phyloP scores from a whole-genome alignment of 2,329 filamentous ascomycete genomes.

The Shiraia bambusicola region DNA sequence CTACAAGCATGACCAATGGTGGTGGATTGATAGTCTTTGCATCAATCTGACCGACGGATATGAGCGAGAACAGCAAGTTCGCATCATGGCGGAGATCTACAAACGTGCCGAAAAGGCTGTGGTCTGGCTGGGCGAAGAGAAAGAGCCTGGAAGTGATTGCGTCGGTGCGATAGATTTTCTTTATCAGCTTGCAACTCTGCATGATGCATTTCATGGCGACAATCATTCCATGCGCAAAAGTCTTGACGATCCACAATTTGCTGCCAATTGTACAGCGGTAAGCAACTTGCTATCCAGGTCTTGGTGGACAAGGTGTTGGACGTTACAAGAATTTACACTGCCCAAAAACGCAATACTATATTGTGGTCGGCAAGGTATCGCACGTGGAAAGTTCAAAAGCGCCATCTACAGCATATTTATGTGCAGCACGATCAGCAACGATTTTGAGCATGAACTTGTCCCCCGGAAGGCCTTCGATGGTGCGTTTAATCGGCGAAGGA shows the following conservation, averaged over 20 bases:
- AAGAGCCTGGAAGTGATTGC: slow-evolving; percentile 23
- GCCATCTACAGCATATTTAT: slow-evolving; percentile 36
- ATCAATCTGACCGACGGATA: slow-evolving; percentile 30
- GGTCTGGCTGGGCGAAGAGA: slow-evolving; percentile 30
- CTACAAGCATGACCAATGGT: slow-evolving; percentile 28
- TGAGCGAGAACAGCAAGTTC: slow-evolving; percentile 32
- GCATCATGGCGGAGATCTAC: slow-evolving; percentile 39
- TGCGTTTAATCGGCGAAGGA: slow-evolving; percentile 32
- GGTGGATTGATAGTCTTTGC: slow-evolving; percentile 37
- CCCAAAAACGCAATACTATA: slow-evolving; percentile 30
- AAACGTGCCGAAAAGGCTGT: slow-evolving; percentile 20
- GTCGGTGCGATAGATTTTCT: slow-evolving; percentile 28
- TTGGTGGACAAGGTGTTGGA: slow-evolving; percentile 36
- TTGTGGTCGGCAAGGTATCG: slow-evolving; percentile 25
- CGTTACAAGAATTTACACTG: slow-evolving; percentile 35
- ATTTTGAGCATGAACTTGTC: slow-evolving; percentile 27
- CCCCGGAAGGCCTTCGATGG: slow-evolving; percentile 28
- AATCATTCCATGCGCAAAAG: slow-evolving; percentile 18
- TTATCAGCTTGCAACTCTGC: slow-evolving; percentile 20
- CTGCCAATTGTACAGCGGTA: slow-evolving; percentile 21
- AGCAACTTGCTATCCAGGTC: slow-evolving; percentile 25
- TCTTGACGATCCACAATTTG: slow-evolving; percentile 19
- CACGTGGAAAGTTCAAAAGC: slow-evolving; percentile 28
- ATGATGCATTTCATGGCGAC: slow-evolving; percentile 20
- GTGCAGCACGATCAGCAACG: slow-evolving; percentile 21